Evolutionary conservation across 2,329 filamentous ascomycete species (phyloP).

Genomic region (Byssothecium circinans): DNA sequence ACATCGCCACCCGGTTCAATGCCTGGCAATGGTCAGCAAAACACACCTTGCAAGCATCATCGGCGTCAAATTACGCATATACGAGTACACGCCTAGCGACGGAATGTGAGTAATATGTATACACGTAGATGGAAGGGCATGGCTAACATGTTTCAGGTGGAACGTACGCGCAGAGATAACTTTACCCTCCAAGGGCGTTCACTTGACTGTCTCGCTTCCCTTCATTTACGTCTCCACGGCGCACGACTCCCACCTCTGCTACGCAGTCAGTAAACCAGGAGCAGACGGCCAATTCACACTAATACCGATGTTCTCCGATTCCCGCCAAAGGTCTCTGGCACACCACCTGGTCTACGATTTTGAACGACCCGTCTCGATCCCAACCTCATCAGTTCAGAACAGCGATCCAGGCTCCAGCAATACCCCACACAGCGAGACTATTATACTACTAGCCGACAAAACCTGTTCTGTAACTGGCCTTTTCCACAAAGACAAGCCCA

Average conservation of each 20-base stretch:
- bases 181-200: constrained; percentile 53
- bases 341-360: constrained; percentile 28
- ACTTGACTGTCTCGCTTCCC: constrained; percentile 51
- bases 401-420: not conserved
- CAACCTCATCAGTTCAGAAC: not conserved
- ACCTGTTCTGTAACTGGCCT: constrained; percentile 34
- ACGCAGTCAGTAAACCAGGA: constrained; percentile 42
- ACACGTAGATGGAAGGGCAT: not conserved
- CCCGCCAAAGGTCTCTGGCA: constrained; percentile 29
- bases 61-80: constrained; percentile 31
- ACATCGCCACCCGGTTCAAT: constrained; percentile 32
- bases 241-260: constrained; percentile 56
- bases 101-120: constrained; percentile 21
- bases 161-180: constrained; percentile 41
- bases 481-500: constrained; percentile 21
- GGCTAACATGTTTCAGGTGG: constrained; percentile 40
- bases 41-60: constrained; percentile 27
- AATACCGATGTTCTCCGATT: constrained; percentile 32
- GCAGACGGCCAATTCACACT: constrained; percentile 26
- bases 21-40: constrained; percentile 31
- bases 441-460: constrained; percentile 41
- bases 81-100: constrained; percentile 27
- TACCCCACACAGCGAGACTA: constrained; percentile 6
- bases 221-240: constrained; percentile 59
- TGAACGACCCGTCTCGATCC: not conserved